A percentile compares a stretch with the other conserved stretches of the same genome.
Evolutionary conservation across 2,329 filamentous ascomycete species (phyloP).

Genomic region (Neonectria sp.): DNA sequence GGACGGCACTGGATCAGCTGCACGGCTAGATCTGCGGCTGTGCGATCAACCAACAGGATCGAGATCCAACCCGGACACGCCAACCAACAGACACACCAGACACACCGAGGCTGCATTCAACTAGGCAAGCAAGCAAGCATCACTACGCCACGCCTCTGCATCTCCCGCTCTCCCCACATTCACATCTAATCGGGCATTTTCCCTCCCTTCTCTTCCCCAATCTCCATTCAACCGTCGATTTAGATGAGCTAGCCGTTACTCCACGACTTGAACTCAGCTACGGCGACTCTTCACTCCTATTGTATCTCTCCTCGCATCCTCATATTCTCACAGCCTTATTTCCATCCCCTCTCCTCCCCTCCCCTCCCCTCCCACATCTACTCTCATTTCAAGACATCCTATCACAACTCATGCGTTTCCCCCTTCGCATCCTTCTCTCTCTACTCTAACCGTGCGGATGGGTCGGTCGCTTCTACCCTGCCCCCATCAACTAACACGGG

Average conservation of each 20-base stretch:
- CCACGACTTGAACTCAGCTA: background rate
- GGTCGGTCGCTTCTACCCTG: conserved; percentile 3
- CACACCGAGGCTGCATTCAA: conserved; percentile 4
- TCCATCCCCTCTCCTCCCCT: background rate
- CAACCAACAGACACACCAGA: conserved; percentile 9
- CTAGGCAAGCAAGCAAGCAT: background rate
- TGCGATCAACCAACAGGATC: conserved; percentile 14
- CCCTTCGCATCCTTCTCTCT: background rate
- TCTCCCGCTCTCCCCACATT: background rate
- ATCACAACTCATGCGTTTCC: conserved; percentile 6
- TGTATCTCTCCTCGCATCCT: background rate
- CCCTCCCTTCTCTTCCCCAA: background rate
- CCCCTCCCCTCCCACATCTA: background rate
- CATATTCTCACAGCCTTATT: background rate
- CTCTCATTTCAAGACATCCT: conserved; percentile 4
- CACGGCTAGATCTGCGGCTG: conserved; percentile 10
- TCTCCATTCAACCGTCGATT: background rate
- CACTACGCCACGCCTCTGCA: background rate
- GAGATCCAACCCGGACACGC: conserved; percentile 1
- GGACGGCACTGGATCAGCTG: conserved; percentile 1
- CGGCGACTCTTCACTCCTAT: background rate
- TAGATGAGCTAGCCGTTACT: conserved; percentile 1
- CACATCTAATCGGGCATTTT: background rate
- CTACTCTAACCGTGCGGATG: conserved; percentile 17
- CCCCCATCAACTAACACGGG: conserved; percentile 10